phyloP scores from a whole-genome alignment of 345 rosid species.

The Melastoma malabathricum region DNA sequence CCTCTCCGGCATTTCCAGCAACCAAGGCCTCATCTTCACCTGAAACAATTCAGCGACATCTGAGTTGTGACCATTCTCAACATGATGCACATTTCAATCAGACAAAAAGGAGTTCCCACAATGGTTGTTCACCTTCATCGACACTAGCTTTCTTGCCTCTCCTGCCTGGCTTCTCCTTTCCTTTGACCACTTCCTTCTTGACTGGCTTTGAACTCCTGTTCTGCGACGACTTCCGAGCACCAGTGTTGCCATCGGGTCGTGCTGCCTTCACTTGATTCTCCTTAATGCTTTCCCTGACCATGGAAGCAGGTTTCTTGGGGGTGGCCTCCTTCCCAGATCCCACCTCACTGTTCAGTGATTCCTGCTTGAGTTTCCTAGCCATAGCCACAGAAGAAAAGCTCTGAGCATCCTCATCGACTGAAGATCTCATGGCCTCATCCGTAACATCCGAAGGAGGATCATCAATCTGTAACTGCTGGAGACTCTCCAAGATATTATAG shows the following conservation, averaged over 20 bases:
- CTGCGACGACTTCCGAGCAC: conserved; percentile 20
- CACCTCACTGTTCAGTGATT: conserved; percentile 32
- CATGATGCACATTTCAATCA: not conserved
- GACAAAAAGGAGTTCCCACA: no score
- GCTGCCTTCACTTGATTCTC: conserved; percentile 27
- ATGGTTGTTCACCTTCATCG: conserved; percentile 31
- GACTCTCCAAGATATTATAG: conserved; percentile 38
- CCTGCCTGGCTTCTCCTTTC: conserved; percentile 28
- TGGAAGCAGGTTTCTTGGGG: conserved; percentile 26
- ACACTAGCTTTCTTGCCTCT: conserved; percentile 27
- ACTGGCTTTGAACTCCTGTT: conserved; percentile 38
- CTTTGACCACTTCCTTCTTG: conserved; percentile 31
- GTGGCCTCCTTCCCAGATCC: conserved; percentile 26
- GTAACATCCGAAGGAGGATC: conserved; percentile 45
- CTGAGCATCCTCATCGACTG: conserved; percentile 43
- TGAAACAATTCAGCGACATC: conserved; percentile 8
- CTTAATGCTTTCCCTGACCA: conserved; percentile 22
- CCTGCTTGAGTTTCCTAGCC: conserved; percentile 38
- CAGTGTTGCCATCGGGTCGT: conserved; percentile 25
- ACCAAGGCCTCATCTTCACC: conserved; percentile 31
- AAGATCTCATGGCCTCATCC: conserved; percentile 41
- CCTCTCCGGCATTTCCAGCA: conserved; percentile 25
- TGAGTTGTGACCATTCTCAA: not conserved
- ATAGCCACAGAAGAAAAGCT: conserved; percentile 28
- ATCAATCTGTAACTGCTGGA: conserved; percentile 44